Conservation (phyloP, 257 asterid genomes). For the Solanum corneliomulleri region DNA sequence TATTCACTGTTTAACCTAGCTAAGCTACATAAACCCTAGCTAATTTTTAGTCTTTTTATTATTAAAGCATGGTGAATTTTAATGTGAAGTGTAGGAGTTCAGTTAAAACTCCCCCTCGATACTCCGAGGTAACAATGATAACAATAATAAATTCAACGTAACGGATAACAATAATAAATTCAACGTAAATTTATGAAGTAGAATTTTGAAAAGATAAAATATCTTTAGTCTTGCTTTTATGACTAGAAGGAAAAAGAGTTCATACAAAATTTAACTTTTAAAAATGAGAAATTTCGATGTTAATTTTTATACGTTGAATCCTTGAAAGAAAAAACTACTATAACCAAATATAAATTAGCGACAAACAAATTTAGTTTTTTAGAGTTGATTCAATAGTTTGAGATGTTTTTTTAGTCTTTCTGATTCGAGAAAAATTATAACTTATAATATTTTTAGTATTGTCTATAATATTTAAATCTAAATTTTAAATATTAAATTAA, state of each 20-base stretch:
- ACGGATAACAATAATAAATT: background rate
- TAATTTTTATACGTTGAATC: background rate
- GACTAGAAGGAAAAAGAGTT: background rate
- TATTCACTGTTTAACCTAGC: background rate
- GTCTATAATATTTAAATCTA: too few relatives aligned
- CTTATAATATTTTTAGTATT: too few relatives aligned
- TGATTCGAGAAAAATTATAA: too few relatives aligned
- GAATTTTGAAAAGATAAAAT: too few relatives aligned
- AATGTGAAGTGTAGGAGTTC: background rate
- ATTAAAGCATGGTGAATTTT: background rate
- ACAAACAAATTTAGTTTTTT: background rate
- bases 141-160: background rate
- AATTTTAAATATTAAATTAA: too few relatives aligned
- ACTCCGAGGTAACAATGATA: background rate
- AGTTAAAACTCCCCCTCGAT: background rate
- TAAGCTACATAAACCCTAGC: background rate
- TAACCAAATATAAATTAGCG: background rate
- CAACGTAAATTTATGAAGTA: too few relatives aligned
- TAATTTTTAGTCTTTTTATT: background rate
- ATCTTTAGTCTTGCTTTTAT: background rate
- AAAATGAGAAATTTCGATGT: background rate
- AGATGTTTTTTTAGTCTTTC: too few relatives aligned
- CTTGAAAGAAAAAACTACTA: background rate
- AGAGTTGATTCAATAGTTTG: background rate
- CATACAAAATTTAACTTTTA: background rate